Evolutionary conservation across 1,284 basidiomycete species (phyloP).

Genomic region (Vanrija sp.): DNA sequence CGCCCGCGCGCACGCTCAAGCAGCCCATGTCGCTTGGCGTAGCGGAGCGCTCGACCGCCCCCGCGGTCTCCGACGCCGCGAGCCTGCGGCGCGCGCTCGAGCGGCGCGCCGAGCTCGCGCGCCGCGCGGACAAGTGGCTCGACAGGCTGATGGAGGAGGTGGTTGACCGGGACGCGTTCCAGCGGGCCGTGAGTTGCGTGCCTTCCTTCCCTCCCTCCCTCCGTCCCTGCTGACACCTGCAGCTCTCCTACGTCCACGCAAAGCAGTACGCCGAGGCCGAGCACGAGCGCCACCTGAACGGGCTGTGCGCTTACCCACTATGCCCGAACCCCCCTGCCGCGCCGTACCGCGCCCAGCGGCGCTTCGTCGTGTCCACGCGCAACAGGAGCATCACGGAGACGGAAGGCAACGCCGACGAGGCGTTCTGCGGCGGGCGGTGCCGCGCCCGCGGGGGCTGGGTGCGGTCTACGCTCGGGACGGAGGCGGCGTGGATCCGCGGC

Average conservation of each 20-base stretch:
- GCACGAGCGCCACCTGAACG: slow-evolving; percentile 42
- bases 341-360: slow-evolving; percentile 24
- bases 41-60: background rate
- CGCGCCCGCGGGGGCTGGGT: slow-evolving; percentile 26
- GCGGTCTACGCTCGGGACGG: slow-evolving; percentile 20
- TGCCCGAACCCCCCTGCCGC: slow-evolving; percentile 28
- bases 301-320: slow-evolving; percentile 35
- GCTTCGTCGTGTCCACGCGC: slow-evolving; percentile 24
- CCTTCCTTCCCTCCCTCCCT: background rate
- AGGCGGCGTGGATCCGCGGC: slow-evolving; percentile 32
- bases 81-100: slow-evolving; percentile 7
- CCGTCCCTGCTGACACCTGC: background rate
- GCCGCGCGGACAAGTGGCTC: slow-evolving; percentile 16
- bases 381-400: slow-evolving; percentile 27
- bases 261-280: slow-evolving; percentile 31
- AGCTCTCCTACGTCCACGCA: slow-evolving; percentile 22
- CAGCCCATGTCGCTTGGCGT: slow-evolving; percentile 13
- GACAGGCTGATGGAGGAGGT: slow-evolving; percentile 19
- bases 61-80: slow-evolving; percentile 1
- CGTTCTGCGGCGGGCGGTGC: slow-evolving; percentile 31
- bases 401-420: slow-evolving; percentile 37
- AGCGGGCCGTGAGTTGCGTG: slow-evolving; percentile 8
- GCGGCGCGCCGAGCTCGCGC: slow-evolving; percentile 4
- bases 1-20: slow-evolving; percentile 4
- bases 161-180: slow-evolving; percentile 4